Base-by-base conservation (phyloP, 306 rosid genomes). In the Acmispon strigosus region DNA sequence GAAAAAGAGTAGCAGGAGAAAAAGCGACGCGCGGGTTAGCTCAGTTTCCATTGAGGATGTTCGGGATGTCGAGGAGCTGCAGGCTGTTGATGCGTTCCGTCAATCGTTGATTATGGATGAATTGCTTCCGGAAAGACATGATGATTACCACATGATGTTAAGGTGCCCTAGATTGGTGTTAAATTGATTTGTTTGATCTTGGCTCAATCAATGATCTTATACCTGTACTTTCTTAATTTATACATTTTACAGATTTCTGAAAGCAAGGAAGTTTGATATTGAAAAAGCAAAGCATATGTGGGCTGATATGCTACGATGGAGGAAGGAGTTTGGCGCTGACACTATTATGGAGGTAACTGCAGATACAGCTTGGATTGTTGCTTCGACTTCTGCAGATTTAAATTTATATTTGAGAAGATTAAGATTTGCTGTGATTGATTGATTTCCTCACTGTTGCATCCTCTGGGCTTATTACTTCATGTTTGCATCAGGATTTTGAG, bases 271-370 rank as follows among this genome's bases (percentile, higher is more conserved):
- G 70, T 89, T 94, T 68, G 99, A 94, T 69, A 55, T 82, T 36
- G 97, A 94, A 67, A 94, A 85, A 17, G 96, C 99, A 62, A 94
- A 91, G 91, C 86, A 86, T 82, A 92, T 92, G 98, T 92, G 96
- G 96, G 91, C 89, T 3, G 96, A 92, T 77, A 92, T 92, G 98
- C 85, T 92, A 54, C 89, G 85, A 63, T 92, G 98, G 98, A 90
- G 98, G 82, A 88, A 76, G 82, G 98, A 92, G 13, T 92, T 85
- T 55, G 86, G 91, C 50, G 81, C 86, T 13, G 96, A 92, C 86
- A 83, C 92, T 44, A 84, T 92, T 29, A 83, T 76, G 84, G 89
- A 90, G 90, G 98, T 92, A 73, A 72, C 14, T 58, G 55, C 65
- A 1, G 60, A 32, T 32, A 32, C 1, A 32, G 1, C 37, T 32